Evolutionary conservation across 225 moss, liverwort and hornwort genomes (phyloP).

Genomic region (Neckera pumila): DNA sequence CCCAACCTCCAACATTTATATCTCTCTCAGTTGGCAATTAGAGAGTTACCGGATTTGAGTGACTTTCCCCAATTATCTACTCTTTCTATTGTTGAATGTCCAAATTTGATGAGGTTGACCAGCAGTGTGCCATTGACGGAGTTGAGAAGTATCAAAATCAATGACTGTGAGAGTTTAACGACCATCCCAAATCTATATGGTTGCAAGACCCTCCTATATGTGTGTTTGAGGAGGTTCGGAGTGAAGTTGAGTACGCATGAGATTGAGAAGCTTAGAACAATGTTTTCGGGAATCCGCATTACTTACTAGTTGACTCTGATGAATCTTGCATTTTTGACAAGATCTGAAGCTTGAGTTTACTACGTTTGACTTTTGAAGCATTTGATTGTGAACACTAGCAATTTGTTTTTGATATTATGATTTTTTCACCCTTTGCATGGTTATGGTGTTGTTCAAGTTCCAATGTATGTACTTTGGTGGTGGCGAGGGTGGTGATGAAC

Average conservation of each 20-base stretch:
- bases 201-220: neutral
- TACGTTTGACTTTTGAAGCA: too few relatives aligned
- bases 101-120: neutral
- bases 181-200: fast-evolving
- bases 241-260: neutral
- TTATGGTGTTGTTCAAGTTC: too few relatives aligned
- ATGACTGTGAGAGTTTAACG: fast-evolving
- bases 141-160: fast-evolving
- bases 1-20: fast-evolving
- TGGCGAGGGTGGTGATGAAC: too few relatives aligned
- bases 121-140: fast-evolving
- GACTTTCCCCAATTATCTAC: neutral
- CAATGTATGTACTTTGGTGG: neutral
- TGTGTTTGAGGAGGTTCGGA: fast-evolving
- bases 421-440: too few relatives aligned
- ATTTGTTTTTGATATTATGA: neutral
- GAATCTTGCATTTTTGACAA: neutral
- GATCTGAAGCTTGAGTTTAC: neutral
- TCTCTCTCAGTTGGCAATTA: fast-evolving
- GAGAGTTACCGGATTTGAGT: neutral
- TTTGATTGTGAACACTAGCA: too few relatives aligned
- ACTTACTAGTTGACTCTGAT: fast-evolving
- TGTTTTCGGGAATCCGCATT: too few relatives aligned
- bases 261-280: neutral
- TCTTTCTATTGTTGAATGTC: fast-evolving